Evolutionary conservation across 306 rosid genomes (phyloP), one percentile per base, ranked within the genome.

Genomic region (Acacia confusa): DNA sequence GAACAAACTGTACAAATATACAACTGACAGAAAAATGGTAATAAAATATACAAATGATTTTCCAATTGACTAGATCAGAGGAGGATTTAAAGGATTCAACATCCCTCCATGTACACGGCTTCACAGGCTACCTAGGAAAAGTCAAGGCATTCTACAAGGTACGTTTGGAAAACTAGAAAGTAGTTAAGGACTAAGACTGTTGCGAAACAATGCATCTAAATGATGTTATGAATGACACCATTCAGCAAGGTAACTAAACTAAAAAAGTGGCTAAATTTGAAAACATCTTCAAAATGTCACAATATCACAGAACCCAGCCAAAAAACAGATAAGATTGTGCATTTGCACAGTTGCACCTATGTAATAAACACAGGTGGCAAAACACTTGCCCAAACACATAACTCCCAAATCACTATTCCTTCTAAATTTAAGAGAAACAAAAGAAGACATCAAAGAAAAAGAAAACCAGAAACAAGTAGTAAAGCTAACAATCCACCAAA

Each of bases 261-360:
- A n/a, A 45, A 45, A 22, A 3, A 0, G 27, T 43, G 1, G 32
- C 38, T 48, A 22, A 43, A 43, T 43, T 36, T 36, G 6, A 36
- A 36, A 36, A 6, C 40, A 36, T 36, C 53, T 41, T 9, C 7
- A 17, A 17, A n/a, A 47, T 25, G 6, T 11, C 6, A 17, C 10
- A 69, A 74, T 36, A 36, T 63, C 0, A 9, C 40, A 0, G 1
- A 60, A 1, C 22, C 34, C 36, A 66, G 16, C 16, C 47, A 43
- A 43, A 53, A 41, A 14, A 28, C 0, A 53, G 64, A 77, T 27
- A 68, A 48, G 1, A 75, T n/a, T 12, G 2, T 25, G 55, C 40
- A 43, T 20, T 20, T 0, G 0, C 15, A 28, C 40, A 43, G 15
- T 20, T 0, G 0, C 15, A 28, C 7, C 9, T 2, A 28, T 4